A percentile compares a stretch with the other conserved stretches of the same genome.
Conservation (phyloP, 768 basidiomycete species). For the Pleurotus citrinopileatus region DNA sequence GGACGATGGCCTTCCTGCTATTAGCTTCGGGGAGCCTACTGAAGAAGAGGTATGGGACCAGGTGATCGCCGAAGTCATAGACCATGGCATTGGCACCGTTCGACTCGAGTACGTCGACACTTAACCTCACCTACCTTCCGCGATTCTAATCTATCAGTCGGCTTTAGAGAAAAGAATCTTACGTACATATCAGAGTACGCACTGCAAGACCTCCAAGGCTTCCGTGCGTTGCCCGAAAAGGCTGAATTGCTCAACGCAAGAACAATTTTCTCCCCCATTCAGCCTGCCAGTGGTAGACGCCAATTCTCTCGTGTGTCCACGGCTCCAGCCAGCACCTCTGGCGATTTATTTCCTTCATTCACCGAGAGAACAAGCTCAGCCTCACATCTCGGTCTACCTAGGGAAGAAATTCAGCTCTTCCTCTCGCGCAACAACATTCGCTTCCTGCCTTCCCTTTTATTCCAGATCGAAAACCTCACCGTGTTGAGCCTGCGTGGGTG, state of each 20-base stretch:
- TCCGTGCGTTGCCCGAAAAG: conserved; percentile 38
- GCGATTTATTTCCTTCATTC: conserved; percentile 21
- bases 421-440: conserved; percentile 54
- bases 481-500: conserved; percentile 65
- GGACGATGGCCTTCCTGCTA: neutral
- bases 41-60: conserved; percentile 47
- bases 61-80: conserved; percentile 40
- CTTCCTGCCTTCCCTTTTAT: conserved; percentile 54
- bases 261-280: conserved; percentile 1
- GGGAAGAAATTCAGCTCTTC: conserved; percentile 53
- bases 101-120: conserved; percentile 46
- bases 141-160: conserved; percentile 25
- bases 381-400: conserved; percentile 35
- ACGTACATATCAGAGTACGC: conserved; percentile 49
- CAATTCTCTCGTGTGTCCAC: conserved; percentile 31
- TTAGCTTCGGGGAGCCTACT: conserved; percentile 23
- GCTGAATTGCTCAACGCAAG: conserved; percentile 23
- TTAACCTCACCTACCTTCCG: neutral
- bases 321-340: conserved; percentile 25
- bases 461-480: conserved; percentile 53
- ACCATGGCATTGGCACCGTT: conserved; percentile 47
- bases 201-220: conserved; percentile 42
- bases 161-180: conserved; percentile 24
- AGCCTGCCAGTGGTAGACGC: conserved; percentile 17
- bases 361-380: conserved; percentile 29